Conservation (phyloP, 2,329 filamentous ascomycete species). For the Aspergillus oerlinghausenensis region DNA sequence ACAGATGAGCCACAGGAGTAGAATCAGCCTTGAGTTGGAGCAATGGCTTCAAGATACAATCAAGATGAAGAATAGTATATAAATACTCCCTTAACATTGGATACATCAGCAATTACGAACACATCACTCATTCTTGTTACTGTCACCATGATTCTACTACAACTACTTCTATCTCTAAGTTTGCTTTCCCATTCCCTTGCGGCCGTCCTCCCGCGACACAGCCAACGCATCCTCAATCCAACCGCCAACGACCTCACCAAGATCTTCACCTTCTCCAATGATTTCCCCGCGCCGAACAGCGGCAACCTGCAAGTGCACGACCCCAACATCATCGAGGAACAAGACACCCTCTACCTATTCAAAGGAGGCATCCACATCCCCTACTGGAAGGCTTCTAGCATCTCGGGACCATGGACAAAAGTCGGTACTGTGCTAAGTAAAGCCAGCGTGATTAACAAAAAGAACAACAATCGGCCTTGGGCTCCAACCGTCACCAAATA, state of each 20-base stretch:
- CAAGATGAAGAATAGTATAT: background rate
- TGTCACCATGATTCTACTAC: background rate
- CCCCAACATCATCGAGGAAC: slow-evolving; percentile 23
- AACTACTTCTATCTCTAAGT: background rate
- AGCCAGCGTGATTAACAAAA: slow-evolving; percentile 22
- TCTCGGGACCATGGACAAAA: slow-evolving; percentile 25
- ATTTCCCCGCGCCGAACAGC: slow-evolving; percentile 15
- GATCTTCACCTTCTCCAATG: background rate
- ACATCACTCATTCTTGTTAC: background rate
- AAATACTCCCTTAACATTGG: background rate
- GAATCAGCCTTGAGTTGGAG: background rate
- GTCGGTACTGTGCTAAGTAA: slow-evolving; percentile 22
- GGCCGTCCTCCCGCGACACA: background rate
- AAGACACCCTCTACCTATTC: slow-evolving; percentile 25
- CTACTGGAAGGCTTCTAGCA: slow-evolving; percentile 15
- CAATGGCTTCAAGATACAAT: background rate
- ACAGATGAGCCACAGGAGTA: background rate
- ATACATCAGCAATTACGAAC: background rate
- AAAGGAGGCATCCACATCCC: slow-evolving; percentile 21
- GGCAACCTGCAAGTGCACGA: slow-evolving; percentile 21
- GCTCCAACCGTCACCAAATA: slow-evolving; percentile 24
- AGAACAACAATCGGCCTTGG: slow-evolving; percentile 24
- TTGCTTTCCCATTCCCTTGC: background rate
- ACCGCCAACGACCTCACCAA: background rate
- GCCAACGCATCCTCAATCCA: background rate